These are phyloP conservation scores for Candida andamanensis DNA, from an alignment of 805 yeast species.

Conservation along the genomic window DNA sequence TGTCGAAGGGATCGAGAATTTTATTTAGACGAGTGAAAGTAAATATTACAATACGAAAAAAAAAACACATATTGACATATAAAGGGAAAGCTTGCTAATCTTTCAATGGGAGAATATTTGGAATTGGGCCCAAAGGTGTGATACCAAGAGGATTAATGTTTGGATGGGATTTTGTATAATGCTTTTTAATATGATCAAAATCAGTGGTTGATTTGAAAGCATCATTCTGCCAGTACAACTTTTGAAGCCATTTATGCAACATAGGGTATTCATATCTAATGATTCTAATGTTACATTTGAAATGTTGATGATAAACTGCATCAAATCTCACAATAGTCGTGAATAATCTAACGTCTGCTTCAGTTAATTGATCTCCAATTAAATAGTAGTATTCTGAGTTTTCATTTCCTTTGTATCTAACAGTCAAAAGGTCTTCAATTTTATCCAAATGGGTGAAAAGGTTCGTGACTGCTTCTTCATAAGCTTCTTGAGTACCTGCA, in stretches of 20 bases:
- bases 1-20: too few relatives aligned
- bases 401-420: constrained; percentile 31
- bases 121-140: constrained; percentile 86
- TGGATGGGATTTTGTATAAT: constrained; percentile 82
- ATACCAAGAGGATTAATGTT: constrained; percentile 77
- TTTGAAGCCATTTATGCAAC: constrained; percentile 73
- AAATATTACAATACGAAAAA: too few relatives aligned
- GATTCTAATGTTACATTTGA: constrained; percentile 83
- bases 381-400: constrained; percentile 31
- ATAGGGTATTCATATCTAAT: constrained; percentile 77
- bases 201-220: constrained; percentile 76
- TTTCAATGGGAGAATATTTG: constrained; percentile 54
- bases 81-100: too few relatives aligned
- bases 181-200: constrained; percentile 86
- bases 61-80: too few relatives aligned
- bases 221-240: constrained; percentile 73
- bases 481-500: constrained; percentile 77
- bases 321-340: constrained; percentile 90
- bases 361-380: constrained; percentile 67
- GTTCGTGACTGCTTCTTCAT: constrained; percentile 59
- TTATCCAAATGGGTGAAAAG: constrained; percentile 66
- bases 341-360: constrained; percentile 83
- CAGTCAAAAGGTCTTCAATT: constrained; percentile 56
- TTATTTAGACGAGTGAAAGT: too few relatives aligned
- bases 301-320: constrained; percentile 90